phyloP scores from a whole-genome alignment of 257 asterid species.

The Nicotiana paniculata region DNA sequence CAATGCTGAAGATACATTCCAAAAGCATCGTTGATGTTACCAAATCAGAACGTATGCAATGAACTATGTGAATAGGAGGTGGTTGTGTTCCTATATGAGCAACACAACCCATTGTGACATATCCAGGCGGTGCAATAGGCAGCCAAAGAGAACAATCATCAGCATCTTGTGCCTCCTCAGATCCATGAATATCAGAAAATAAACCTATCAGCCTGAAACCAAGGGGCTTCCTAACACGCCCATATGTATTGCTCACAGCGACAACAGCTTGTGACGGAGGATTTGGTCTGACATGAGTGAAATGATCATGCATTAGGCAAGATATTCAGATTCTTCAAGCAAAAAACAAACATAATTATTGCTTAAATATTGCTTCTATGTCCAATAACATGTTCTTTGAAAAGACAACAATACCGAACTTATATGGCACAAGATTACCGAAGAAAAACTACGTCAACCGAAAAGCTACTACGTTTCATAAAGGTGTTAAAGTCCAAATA shows the following conservation, averaged over 20 bases:
- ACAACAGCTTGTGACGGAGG: conserved; percentile 96
- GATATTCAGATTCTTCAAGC: neutral
- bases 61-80: conserved; percentile 83
- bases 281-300: conserved; percentile 60
- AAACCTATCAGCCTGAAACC: conserved; percentile 70
- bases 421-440: neutral
- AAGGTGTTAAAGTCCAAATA: neutral
- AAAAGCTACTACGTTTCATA: neutral
- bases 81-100: conserved; percentile 77
- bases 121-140: conserved; percentile 95
- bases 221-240: conserved; percentile 88
- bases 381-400: neutral
- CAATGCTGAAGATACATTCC: conserved; percentile 58
- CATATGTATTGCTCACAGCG: conserved; percentile 81
- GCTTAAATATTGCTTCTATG: neutral
- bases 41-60: conserved; percentile 91
- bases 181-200: conserved; percentile 53
- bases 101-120: conserved; percentile 87
- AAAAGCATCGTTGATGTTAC: conserved; percentile 64
- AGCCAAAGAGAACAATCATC: conserved; percentile 87
- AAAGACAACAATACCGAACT: neutral
- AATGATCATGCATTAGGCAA: conserved; percentile 2
- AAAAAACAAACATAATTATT: neutral
- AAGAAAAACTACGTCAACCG: neutral
- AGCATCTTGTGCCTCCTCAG: conserved; percentile 31